Evolutionary conservation across 2,329 filamentous ascomycete species (phyloP).

Genomic region (Aspergillus costaricaensis): DNA sequence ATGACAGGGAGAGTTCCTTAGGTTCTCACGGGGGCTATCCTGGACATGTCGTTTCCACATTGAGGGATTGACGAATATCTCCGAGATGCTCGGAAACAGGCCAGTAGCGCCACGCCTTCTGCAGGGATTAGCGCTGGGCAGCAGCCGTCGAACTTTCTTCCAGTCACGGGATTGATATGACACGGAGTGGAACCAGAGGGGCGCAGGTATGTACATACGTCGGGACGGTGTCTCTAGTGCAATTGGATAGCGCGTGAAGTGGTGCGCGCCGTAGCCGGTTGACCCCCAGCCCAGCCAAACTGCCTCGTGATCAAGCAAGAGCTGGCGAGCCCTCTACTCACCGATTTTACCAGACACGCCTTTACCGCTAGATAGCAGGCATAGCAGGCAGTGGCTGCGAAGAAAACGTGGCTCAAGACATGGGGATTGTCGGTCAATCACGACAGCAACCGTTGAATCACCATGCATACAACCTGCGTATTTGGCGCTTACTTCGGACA

Average conservation of each 20-base stretch:
- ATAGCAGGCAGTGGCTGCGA: neutral
- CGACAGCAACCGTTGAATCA: slow-evolving; percentile 5
- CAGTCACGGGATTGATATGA: slow-evolving; percentile 2
- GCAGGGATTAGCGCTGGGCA: slow-evolving; percentile 7
- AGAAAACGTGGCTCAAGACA: slow-evolving; percentile 18
- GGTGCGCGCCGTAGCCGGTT: neutral
- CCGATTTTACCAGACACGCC: neutral
- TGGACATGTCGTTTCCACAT: neutral
- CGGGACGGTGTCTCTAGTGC: neutral
- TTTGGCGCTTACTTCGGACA: slow-evolving; percentile 8
- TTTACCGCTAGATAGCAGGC: slow-evolving; percentile 1
- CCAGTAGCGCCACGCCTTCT: slow-evolving; percentile 1
- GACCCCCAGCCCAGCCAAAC: neutral
- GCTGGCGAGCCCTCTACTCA: neutral
- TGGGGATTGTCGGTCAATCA: slow-evolving; percentile 14
- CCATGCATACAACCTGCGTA: slow-evolving; percentile 4
- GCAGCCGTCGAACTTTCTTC: slow-evolving; percentile 1
- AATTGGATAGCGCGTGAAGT: neutral
- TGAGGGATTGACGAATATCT: neutral
- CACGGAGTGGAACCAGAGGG: neutral
- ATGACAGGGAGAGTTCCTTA: neutral
- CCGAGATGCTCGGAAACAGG: neutral
- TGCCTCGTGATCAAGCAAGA: neutral
- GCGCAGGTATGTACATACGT: neutral
- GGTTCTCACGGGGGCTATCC: neutral